Evolutionary conservation across 306 rosid species (phyloP), one percentile per base, ranked within the genome.

Genomic region (Elaeagnus macrophylla): DNA sequence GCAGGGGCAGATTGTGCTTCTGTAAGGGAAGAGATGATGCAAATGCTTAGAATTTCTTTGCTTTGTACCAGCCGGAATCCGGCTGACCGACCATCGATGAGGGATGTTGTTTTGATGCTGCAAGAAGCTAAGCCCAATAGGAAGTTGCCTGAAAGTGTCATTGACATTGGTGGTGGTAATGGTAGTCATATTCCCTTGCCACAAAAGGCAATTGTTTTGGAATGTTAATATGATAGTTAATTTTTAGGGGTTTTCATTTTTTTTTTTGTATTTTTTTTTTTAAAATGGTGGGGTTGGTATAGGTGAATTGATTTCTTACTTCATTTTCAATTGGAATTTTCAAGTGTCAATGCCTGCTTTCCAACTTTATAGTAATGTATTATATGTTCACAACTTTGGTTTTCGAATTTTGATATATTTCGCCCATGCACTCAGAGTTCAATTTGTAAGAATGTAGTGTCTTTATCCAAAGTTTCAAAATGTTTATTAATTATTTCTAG

Each of bases 201-300:
- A 14, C 81, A 77, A 53, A 80, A 86, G 71, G 67, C 75, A 18
- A 5, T 25, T 25, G 53, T 53, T 11, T 43, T 47, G 5, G 85
- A 77, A 57, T 79, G 77, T 73, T 86, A 79, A 76, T 83, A 68
- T 54, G 8, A 53, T 68, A 43, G 12, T 61, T 63, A 12, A 65
- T 68, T 54, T 54, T 13, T 4, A 6, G 6, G 40, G 58, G 0
- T 6, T 65, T 38, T 51, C 56, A 46, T 51, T 11, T 6, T 12
- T 6, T 40, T 13, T 62, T 18, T 10, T 62, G 12, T 18, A 14
- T 13, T 53, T 40, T 18, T 46, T 51, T 67, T 72, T 66, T 35
- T 60, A 72, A 71, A 78, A 80, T 83, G 77, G 74, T 88, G 97
- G 86, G 69, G 79, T 91, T 81, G 97, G 97, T 91, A 91, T 84